Evolutionary conservation across 805 yeast genomes (phyloP).

Genomic region (Kodamaea lidongshanica): DNA sequence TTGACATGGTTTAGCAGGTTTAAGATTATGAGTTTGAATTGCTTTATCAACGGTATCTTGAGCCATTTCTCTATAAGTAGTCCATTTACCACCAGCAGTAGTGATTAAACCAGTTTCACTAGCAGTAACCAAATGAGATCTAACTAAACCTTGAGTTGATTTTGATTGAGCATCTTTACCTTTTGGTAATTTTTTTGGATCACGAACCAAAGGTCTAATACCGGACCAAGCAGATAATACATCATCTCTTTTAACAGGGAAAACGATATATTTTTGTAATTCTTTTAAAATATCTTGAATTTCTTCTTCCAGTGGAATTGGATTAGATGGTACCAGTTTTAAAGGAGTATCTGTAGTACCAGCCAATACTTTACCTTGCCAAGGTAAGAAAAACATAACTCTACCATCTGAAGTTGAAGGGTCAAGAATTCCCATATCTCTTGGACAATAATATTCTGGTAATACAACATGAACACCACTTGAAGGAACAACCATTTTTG

Average conservation of each 20-base stretch:
- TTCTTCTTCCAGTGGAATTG: conserved; percentile 82
- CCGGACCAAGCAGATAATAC: conserved; percentile 97
- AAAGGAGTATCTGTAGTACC: conserved; percentile 94
- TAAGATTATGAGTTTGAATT: conserved; percentile 41
- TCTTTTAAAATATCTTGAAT: conserved; percentile 82
- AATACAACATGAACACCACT: conserved; percentile 89
- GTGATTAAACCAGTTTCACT: conserved; percentile 76
- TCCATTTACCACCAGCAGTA: conserved; percentile 97
- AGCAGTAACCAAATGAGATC: conserved; percentile 76
- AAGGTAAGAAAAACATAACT: conserved; percentile 93
- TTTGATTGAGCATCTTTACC: conserved; percentile 33
- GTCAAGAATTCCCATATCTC: conserved; percentile 80
- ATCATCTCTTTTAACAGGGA: conserved; percentile 84
- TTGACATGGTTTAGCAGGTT: conserved; percentile 39
- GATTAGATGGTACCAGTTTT: conserved; percentile 62
- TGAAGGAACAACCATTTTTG: conserved; percentile 87
- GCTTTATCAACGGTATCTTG: conserved; percentile 82
- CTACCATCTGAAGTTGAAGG: conserved; percentile 93
- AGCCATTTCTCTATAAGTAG: conserved; percentile 97
- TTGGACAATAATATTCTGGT: conserved; percentile 89
- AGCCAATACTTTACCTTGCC: conserved; percentile 95
- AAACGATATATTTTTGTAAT: conserved; percentile 81
- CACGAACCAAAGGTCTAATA: conserved; percentile 88
- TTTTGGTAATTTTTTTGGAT: conserved; percentile 52
- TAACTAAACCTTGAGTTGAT: conserved; percentile 81